Evolutionary conservation across 2,329 filamentous ascomycete genomes (phyloP), one percentile per base, ranked within the genome.

Genomic region (Neoscytalidium dimidiatum): DNA sequence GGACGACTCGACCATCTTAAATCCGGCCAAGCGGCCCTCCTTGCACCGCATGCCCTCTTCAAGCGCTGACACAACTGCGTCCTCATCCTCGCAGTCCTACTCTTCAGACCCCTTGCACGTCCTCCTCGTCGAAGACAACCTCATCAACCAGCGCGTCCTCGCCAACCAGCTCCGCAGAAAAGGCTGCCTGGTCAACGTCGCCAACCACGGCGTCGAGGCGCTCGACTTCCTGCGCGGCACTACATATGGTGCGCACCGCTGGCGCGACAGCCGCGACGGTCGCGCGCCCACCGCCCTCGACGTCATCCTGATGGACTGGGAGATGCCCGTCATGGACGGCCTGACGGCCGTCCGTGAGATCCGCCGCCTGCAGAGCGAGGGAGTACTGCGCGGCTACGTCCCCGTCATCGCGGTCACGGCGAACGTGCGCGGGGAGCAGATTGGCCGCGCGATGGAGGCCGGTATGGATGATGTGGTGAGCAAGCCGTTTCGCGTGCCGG

Each of bases 391-490:
- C 7, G 64, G 64, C 13, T 68, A 71, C 3, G 43, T 78, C 19
- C 76, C 75, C 0, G 70, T 78, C 23, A 76, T 78, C n/a, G 75
- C 73, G 1, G 75, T 78, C 1, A 78, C 76, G 7, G 76, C 76
- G 11, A 78, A 78, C 52, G 75, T 77, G 14, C 64, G 76, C 14
- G 69, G 72, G 35, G 75, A 76, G 66, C 76, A 78, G 66, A 75
- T 78, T 23, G 69, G 72, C 28, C 69, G 67, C 13, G 76, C 76
- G 2, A 73, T 74, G 60, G 67, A 69, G 33, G 74, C 74, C 31
- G 76, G 76, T 14, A 74, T 75, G 38, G 88, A 92, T 75, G 88
- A 90, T 75, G 87, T 93, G 52, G 90, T 94, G 33, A 89, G 89
- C 1, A 94, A 94, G 73, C 91, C 92, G 3, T 94, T 94, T 73